These are phyloP conservation scores for Pseudoperonospora humuli DNA, from an alignment of 352 stramenopile species.

Conservation along the genomic window DNA sequence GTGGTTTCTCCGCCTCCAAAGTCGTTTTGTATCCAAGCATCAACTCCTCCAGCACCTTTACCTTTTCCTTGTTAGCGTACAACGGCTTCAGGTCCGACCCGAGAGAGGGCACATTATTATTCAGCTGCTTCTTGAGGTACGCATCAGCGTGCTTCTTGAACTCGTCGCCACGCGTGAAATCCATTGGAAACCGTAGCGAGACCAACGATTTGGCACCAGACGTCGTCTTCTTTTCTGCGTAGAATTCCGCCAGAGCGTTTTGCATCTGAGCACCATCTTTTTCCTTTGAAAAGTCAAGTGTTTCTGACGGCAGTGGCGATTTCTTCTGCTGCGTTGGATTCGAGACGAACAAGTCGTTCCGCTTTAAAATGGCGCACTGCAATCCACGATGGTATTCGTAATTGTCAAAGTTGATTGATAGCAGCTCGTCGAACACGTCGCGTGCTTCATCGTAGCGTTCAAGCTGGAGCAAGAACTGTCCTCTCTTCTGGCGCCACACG, in stretches of 20 bases:
- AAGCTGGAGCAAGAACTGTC: slow-evolving; percentile 57
- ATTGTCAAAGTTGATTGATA: slow-evolving; percentile 89
- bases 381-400: slow-evolving; percentile 83
- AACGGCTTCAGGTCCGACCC: slow-evolving; percentile 90
- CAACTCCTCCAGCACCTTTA: slow-evolving; percentile 60
- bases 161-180: slow-evolving; percentile 68
- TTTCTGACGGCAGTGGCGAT: slow-evolving; percentile 31
- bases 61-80: slow-evolving; percentile 61
- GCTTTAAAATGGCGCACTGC: slow-evolving; percentile 71
- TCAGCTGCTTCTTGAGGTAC: slow-evolving; percentile 63
- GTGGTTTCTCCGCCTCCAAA: slow-evolving; percentile 55
- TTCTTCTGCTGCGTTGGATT: slow-evolving; percentile 29
- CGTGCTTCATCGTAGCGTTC: slow-evolving; percentile 60
- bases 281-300: slow-evolving; percentile 44
- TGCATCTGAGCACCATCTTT: slow-evolving; percentile 34
- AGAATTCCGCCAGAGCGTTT: slow-evolving; percentile 45
- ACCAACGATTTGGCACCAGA: slow-evolving; percentile 68
- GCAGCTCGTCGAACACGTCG: slow-evolving; percentile 55
- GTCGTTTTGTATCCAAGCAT: slow-evolving; percentile 74
- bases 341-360: slow-evolving; percentile 36
- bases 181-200: slow-evolving; percentile 87
- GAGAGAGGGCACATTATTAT: slow-evolving; percentile 91
- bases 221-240: slow-evolving; percentile 35
- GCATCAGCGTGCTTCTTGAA: slow-evolving; percentile 66
- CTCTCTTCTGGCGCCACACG: slow-evolving; percentile 70